phyloP scores from a whole-genome alignment of 1,284 basidiomycete species.

The Cutaneotrichosporon cavernicola region DNA sequence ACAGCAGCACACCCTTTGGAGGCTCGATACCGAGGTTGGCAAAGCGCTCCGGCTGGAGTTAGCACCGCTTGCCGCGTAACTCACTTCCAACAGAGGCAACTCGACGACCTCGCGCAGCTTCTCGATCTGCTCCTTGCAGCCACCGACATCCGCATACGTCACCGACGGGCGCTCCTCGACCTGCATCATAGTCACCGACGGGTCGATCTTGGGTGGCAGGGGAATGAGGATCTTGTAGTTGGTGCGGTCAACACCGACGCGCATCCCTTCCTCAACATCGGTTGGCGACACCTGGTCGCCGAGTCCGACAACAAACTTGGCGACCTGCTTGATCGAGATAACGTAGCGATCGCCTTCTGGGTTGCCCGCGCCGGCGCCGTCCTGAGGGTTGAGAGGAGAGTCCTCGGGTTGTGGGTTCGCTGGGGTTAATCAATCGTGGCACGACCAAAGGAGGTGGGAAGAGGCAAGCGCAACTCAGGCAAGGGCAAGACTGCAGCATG shows the following conservation, averaged over 20 bases:
- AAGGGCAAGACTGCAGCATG: too few relatives aligned
- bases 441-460: neutral
- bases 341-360: constrained; percentile 96
- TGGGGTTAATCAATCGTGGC: neutral
- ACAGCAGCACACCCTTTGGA: constrained; percentile 95
- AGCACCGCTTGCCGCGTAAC: constrained; percentile 41
- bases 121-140: constrained; percentile 99
- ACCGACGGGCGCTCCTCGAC: constrained; percentile 99
- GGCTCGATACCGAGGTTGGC: constrained; percentile 98
- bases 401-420: constrained; percentile 65
- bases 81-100: constrained; percentile 86
- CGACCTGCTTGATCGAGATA: constrained; percentile 99
- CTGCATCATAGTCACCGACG: constrained; percentile 99
- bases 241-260: constrained; percentile 70
- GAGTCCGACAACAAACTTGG: constrained; percentile 97
- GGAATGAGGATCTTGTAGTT: constrained; percentile 99
- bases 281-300: constrained; percentile 95
- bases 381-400: constrained; percentile 47
- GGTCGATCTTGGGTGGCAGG: constrained; percentile 99
- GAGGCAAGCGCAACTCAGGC: neutral
- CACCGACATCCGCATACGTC: constrained; percentile 96
- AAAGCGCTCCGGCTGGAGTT: constrained; percentile 86
- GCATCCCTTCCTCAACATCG: constrained; percentile 99
- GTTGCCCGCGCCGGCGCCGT: constrained; percentile 52
- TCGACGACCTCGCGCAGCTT: constrained; percentile 98